Percentiles rank a stretch among this genome's conserved stretches.
These are phyloP conservation scores for Claviceps monticola DNA, from an alignment of 2,329 filamentous ascomycete genomes.

Conservation along the genomic window DNA sequence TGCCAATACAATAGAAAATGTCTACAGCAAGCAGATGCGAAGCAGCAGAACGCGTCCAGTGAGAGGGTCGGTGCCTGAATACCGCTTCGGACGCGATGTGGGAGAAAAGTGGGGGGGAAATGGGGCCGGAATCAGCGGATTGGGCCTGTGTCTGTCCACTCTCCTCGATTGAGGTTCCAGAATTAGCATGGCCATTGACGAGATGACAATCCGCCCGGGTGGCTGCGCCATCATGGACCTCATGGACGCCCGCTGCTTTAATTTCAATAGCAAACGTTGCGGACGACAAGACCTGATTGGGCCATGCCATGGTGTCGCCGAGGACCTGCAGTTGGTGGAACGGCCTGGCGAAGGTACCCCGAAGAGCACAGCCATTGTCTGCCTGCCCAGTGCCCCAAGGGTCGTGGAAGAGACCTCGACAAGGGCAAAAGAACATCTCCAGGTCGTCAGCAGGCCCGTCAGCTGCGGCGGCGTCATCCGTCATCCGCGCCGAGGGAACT, in stretches of 20 bases:
- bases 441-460: too few relatives aligned
- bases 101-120: neutral
- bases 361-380: too few relatives aligned
- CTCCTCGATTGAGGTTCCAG: slow-evolving; percentile 12
- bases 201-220: slow-evolving; percentile 10
- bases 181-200: slow-evolving; percentile 17
- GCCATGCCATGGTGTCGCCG: neutral
- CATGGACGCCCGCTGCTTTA: neutral
- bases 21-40: neutral
- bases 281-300: neutral
- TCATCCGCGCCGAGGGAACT: too few relatives aligned
- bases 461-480: too few relatives aligned
- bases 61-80: neutral
- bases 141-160: neutral
- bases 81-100: neutral
- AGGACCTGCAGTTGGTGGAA: neutral
- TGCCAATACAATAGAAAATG: too few relatives aligned
- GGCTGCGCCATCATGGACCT: slow-evolving; percentile 17
- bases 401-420: too few relatives aligned
- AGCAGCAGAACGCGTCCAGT: neutral
- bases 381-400: too few relatives aligned
- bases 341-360: too few relatives aligned
- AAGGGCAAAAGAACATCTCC: too few relatives aligned
- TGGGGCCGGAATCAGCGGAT: slow-evolving; percentile 14
- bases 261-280: neutral